Base-by-base conservation (phyloP, 106 monocot species). In the Allium sativum region DNA sequence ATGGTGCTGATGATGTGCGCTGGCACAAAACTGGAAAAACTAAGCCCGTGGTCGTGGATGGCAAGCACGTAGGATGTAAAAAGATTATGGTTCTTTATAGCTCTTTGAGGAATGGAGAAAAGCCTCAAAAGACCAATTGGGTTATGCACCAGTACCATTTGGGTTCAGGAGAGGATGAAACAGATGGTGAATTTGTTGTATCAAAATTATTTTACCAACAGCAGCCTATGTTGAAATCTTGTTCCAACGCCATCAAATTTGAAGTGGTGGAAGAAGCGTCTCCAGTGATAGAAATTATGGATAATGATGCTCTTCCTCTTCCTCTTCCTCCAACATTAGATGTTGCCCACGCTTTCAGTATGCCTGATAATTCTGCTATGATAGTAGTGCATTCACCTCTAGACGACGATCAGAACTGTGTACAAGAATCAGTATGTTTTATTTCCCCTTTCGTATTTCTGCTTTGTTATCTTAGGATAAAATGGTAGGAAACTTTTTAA, bases 1-100 rank as follows among this genome's bases (percentile, higher is more conserved):
- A 41, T 52, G 65, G 62, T 42, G 80, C 80, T 72, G 76, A 80
- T 20, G 92, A 92, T 82, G 85, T 98, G 10, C 82, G 92, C 31
- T 98, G 98, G 98, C 98, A 98, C 69, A 98, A 98, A 66, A 98
- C 98, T 12, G 98, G 98, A 41, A 98, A 92, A 68, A 98, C 98
- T 16, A 98, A 81, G 53, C 84, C 92, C n/a, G 92, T 98, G 40
- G 61, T 79, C 68, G 51, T 98, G 60, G 80, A 98, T 74, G 88
- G 98, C 11, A 65, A 64, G 16, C 98, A 92, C 15, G 45, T 80
- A 10, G 92, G 98, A 7, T 92, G 84, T 68, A 98, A 98, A 76
- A 98, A 98, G 73, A 92, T 98, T 66, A 88, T 98, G 98, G 98
- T 98, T 54, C 72, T 98, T 1, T 98, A 98, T 69, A 85, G 88